Evolutionary conservation across 495 filamentous ascomycete species (phyloP).

Genomic region (Paragyromitra xinjiangensis): DNA sequence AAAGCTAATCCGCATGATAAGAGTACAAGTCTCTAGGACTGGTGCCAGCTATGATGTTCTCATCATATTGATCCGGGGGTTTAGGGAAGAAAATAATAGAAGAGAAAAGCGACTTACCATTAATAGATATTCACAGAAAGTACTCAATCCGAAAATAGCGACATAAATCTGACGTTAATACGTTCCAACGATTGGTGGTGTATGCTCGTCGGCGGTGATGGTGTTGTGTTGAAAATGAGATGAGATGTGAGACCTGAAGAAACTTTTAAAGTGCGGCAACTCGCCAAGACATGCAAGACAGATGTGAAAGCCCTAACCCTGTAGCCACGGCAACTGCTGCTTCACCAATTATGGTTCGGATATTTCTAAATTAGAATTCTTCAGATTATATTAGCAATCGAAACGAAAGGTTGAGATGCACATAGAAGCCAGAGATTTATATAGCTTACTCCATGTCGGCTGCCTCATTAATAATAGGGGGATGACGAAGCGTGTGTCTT

Average conservation of each 20-base stretch:
- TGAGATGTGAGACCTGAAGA: conserved; percentile 6
- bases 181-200: background rate
- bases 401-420: too few relatives aligned
- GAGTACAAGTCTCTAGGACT: conserved; percentile 59
- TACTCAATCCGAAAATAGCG: background rate
- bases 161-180: background rate
- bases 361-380: background rate
- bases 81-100: background rate
- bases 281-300: conserved; percentile 23
- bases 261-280: conserved; percentile 15
- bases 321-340: conserved; percentile 6
- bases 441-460: too few relatives aligned
- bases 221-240: background rate
- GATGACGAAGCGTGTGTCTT: too few relatives aligned
- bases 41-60: conserved; percentile 56
- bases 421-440: too few relatives aligned
- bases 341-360: conserved; percentile 37
- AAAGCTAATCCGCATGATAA: conserved; percentile 57
- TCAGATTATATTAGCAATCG: too few relatives aligned
- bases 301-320: conserved; percentile 19
- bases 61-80: conserved; percentile 48
- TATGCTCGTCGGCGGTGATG: background rate
- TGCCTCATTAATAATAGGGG: too few relatives aligned
- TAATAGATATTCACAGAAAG: background rate
- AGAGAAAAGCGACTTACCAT: conserved; percentile 18